Evolutionary conservation across 352 stramenopile species (phyloP).

Genomic region (Pythium folliculosum): DNA sequence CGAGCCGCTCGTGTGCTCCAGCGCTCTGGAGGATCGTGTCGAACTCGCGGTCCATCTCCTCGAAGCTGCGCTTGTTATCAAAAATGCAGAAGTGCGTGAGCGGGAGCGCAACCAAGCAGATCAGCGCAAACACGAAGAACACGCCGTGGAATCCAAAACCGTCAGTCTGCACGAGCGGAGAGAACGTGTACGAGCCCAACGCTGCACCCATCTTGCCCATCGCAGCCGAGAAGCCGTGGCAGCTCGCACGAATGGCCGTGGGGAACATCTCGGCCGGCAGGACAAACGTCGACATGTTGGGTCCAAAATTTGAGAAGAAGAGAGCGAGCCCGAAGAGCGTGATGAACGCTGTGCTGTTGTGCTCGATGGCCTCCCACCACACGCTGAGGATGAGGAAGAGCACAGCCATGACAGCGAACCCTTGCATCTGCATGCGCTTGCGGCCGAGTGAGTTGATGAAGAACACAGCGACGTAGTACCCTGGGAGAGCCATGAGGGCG

Average conservation of each 20-base stretch:
- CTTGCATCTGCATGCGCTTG: slow-evolving; percentile 52
- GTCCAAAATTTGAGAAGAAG: slow-evolving; percentile 39
- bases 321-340: slow-evolving; percentile 54
- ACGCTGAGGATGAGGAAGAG: slow-evolving; percentile 40
- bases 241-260: slow-evolving; percentile 84
- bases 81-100: slow-evolving; percentile 36
- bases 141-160: slow-evolving; percentile 30
- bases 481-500: slow-evolving; percentile 40
- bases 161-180: slow-evolving; percentile 65
- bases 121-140: slow-evolving; percentile 29
- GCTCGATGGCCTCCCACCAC: slow-evolving; percentile 39
- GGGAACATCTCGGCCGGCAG: slow-evolving; percentile 88
- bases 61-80: slow-evolving; percentile 29
- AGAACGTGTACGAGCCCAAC: slow-evolving; percentile 66
- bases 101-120: slow-evolving; percentile 29
- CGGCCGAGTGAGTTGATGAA: slow-evolving; percentile 57
- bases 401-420: slow-evolving; percentile 49
- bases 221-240: slow-evolving; percentile 88
- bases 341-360: slow-evolving; percentile 35
- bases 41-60: slow-evolving; percentile 32
- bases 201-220: slow-evolving; percentile 87
- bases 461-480: slow-evolving; percentile 62
- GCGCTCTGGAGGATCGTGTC: slow-evolving; percentile 20
- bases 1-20: background rate
- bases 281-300: slow-evolving; percentile 64